Evolutionary conservation across 2,329 filamentous ascomycete genomes (phyloP).

Genomic region (Pseudogymnoascus sp.): DNA sequence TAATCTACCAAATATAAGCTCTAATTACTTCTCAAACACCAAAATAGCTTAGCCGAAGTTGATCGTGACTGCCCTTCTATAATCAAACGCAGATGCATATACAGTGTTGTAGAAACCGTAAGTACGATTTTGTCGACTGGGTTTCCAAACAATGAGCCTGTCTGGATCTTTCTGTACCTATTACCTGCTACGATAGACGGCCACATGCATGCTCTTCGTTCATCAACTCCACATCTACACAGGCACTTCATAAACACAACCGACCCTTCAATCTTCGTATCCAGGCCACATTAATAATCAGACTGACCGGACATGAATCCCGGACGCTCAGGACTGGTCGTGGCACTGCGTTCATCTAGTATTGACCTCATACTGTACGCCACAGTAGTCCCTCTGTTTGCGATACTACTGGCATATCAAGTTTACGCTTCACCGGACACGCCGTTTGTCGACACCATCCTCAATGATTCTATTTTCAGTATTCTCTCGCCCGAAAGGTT

Average conservation of each 20-base stretch:
- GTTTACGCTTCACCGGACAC: neutral
- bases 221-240: neutral
- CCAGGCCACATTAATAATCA: neutral
- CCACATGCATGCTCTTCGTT: neutral
- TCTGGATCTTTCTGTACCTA: neutral
- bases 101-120: neutral
- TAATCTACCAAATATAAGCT: neutral
- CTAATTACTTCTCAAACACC: constrained; percentile 1
- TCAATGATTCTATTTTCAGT: neutral
- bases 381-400: neutral
- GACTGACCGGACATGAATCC: neutral
- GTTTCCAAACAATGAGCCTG: neutral
- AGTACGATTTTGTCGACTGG: neutral
- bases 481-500: neutral
- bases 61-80: neutral
- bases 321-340: neutral
- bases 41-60: neutral
- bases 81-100: neutral
- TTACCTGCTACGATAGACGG: neutral
- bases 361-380: constrained; percentile 1
- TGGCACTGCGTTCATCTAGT: neutral
- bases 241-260: neutral
- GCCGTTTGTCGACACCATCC: neutral
- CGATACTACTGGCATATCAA: neutral
- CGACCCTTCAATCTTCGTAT: neutral